Base-by-base conservation (phyloP, 345 rosid species). In the sweet orange (Citrus sinensis) region DNA sequence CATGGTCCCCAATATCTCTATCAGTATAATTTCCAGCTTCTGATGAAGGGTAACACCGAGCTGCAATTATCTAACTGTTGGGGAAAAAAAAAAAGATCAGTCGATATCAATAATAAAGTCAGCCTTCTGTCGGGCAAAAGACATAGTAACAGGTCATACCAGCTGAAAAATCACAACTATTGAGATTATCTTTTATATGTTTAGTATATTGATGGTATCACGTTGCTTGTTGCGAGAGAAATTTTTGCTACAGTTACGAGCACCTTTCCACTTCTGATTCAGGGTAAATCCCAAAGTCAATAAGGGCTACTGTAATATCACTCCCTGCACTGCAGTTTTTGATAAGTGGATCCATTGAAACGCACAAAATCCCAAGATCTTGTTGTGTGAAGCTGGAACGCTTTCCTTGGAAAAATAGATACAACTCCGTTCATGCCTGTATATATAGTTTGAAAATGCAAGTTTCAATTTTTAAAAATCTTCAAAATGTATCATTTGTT, bases 141-240 rank as follows among this genome's bases (percentile, higher is more conserved):
- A 39, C 10, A 39, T 8, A 39, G 42, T 0, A 39, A 39, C 42
- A 39, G 10, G 42, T 39, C 42, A 8, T 39, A 40, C 3, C 3
- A 9, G 46, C 14, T 42, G 4, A 42, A 42, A 42, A 42, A 42
- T 9, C 10, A 42, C 49, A 10, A 10, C 49, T 0, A 42, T 10
- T 42, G 10, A 42, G 49, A 42, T 42, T 10, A 42, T 10, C 3
- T 42, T 42, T 42, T 42, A 42, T 42, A 37, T 10, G 49, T 10
- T 42, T 10, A 42, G 14, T 42, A 42, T 42, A 42, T 42, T 42
- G 49, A 42, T 2, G 49, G 49, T 10, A 42, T 42, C 49, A 2
- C 39, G 0, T 85, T 82, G 85, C 90, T 87, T 87, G 86, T 87
- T 87, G 81, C 89, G 87, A 11, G 86, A 85, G 78, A 89, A 85